phyloP scores from a whole-genome alignment of 345 rosid species.

The Geranium brycei region DNA sequence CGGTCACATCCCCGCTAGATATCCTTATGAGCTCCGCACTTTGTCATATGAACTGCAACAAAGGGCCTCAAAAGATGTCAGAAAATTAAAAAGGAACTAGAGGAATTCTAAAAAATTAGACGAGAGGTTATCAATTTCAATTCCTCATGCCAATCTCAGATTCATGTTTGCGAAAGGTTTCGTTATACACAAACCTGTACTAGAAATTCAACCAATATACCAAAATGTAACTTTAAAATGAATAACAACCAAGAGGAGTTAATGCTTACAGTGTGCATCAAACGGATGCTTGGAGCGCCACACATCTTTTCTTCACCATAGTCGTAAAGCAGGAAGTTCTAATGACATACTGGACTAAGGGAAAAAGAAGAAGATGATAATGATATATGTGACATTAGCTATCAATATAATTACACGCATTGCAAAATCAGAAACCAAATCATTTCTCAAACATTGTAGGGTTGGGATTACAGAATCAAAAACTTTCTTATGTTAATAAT shows the following conservation, averaged over 20 bases:
- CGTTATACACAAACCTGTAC: neutral
- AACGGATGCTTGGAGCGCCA: conserved; percentile 48
- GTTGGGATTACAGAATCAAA: too few species aligned
- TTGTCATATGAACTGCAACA: conserved; percentile 47
- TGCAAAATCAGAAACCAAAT: too few species aligned
- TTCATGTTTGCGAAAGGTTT: neutral
- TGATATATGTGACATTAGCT: too few species aligned
- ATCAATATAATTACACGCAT: too few species aligned
- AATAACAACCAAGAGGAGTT: too few species aligned
- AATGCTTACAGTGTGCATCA: conserved; percentile 37
- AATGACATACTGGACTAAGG: neutral
- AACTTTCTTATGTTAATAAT: too few species aligned
- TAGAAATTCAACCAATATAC: neutral
- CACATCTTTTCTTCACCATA: conserved; percentile 23
- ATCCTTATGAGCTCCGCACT: conserved; percentile 39
- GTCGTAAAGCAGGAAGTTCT: conserved; percentile 1
- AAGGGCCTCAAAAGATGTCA: conserved; percentile 67
- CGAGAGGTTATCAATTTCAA: too few species aligned
- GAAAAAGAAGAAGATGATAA: too few species aligned
- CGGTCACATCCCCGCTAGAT: conserved; percentile 33
- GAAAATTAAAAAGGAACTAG: too few species aligned
- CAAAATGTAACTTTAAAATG: neutral
- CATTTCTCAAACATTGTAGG: too few species aligned
- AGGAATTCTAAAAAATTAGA: too few species aligned
- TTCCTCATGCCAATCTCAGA: too few species aligned